A percentile compares a stretch with the other conserved stretches of the same genome.
Evolutionary conservation across 768 basidiomycete genomes (phyloP).

Genomic region (Asterophora parasitica): DNA sequence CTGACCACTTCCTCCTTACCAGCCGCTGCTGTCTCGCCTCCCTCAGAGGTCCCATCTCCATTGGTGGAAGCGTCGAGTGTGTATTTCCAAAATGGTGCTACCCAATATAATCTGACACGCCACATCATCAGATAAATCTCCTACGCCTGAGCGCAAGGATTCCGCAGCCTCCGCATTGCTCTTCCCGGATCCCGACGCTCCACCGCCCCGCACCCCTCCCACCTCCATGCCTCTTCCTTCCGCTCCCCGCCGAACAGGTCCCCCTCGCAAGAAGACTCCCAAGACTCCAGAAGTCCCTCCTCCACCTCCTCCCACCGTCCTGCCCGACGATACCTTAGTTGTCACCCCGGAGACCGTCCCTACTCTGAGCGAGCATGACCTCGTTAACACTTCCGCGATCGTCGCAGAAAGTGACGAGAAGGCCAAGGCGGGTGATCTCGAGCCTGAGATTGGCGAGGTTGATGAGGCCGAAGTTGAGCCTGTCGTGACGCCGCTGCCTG

Average conservation of each 20-base stretch:
- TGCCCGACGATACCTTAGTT: slow-evolving; percentile 10
- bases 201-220: slow-evolving; percentile 34
- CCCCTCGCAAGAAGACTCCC: slow-evolving; percentile 62
- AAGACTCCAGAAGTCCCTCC: slow-evolving; percentile 36
- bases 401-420: slow-evolving; percentile 10
- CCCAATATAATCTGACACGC: not conserved
- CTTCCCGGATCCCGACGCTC: slow-evolving; percentile 25
- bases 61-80: slow-evolving; percentile 8
- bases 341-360: slow-evolving; percentile 5
- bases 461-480: slow-evolving; percentile 1
- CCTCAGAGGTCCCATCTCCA: slow-evolving; percentile 3
- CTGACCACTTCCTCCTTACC: not conserved
- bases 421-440: slow-evolving; percentile 6
- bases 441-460: slow-evolving; percentile 18
- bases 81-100: not conserved
- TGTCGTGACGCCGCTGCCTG: not conserved
- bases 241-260: slow-evolving; percentile 68
- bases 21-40: slow-evolving; percentile 8
- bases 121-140: slow-evolving; percentile 6
- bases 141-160: slow-evolving; percentile 18
- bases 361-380: not conserved
- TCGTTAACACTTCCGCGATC: slow-evolving; percentile 14
- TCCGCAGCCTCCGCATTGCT: slow-evolving; percentile 22
- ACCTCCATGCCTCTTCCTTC: slow-evolving; percentile 70
- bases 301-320: slow-evolving; percentile 10